Evolutionary conservation across 495 filamentous ascomycete genomes (phyloP).

Genomic region (Penicillium malachiteum): DNA sequence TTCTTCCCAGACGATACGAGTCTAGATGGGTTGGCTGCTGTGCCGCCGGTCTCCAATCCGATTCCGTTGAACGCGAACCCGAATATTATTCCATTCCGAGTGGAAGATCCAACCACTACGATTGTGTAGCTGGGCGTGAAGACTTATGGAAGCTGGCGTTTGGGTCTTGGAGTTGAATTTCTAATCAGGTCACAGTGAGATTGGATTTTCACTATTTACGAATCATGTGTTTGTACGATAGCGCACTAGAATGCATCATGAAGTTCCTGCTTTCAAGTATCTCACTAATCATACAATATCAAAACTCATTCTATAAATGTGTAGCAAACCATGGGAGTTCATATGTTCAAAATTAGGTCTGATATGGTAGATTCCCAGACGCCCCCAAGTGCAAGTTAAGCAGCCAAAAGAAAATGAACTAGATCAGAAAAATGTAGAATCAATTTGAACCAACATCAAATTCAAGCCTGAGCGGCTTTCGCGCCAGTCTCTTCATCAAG

Average conservation of each 20-base stretch:
- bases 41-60: slow-evolving; percentile 32
- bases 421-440: not conserved
- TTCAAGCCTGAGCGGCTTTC: slow-evolving; percentile 18
- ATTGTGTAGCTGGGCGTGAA: not conserved
- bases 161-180: not conserved
- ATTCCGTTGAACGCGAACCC: slow-evolving; percentile 15
- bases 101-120: not conserved
- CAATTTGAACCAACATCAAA: not conserved
- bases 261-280: not conserved
- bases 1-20: slow-evolving; percentile 48
- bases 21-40: slow-evolving; percentile 27
- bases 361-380: not conserved
- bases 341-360: slow-evolving; percentile 8
- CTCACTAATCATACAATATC: not conserved
- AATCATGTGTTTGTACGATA: slow-evolving; percentile 8
- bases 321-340: not conserved
- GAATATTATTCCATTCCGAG: not conserved
- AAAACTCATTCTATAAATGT: not conserved
- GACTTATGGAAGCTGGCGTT: not conserved
- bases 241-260: not conserved
- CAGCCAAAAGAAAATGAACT: not conserved
- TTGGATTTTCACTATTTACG: not conserved
- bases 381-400: slow-evolving; percentile 5
- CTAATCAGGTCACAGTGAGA: not conserved
- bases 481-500: slow-evolving; percentile 40